Percentiles rank a stretch among this genome's conserved stretches.
These are phyloP conservation scores for Rhizopogon vulgaris DNA, from an alignment of 768 basidiomycete species.

Conservation along the genomic window DNA sequence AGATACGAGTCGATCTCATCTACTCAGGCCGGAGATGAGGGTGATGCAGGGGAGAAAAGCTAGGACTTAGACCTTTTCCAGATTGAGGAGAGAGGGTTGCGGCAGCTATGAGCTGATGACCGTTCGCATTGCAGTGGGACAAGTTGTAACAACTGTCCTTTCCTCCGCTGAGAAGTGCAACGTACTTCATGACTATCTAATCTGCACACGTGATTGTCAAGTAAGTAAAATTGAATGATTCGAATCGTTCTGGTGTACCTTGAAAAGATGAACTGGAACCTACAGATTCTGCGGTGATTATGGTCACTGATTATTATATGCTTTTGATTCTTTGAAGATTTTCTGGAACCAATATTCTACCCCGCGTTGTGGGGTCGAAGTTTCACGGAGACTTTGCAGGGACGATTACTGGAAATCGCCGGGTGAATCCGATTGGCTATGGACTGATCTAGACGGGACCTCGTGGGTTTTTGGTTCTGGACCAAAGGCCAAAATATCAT, in stretches of 20 bases:
- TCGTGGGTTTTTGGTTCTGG: too few relatives aligned
- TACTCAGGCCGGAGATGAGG: slow-evolving; percentile 25
- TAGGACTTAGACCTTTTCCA: slow-evolving; percentile 65
- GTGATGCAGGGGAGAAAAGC: slow-evolving; percentile 5
- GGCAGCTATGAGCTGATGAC: slow-evolving; percentile 82
- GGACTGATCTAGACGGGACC: too few relatives aligned
- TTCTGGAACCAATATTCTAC: slow-evolving; percentile 5
- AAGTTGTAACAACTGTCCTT: slow-evolving; percentile 98
- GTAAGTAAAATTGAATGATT: too few relatives aligned
- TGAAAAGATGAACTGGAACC: too few relatives aligned
- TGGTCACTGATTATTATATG: too few relatives aligned
- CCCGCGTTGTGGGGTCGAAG: slow-evolving; percentile 5
- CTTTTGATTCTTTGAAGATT: too few relatives aligned
- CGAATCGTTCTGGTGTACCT: too few relatives aligned
- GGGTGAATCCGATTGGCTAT: too few relatives aligned
- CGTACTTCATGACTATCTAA: slow-evolving; percentile 66
- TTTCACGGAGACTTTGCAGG: too few relatives aligned
- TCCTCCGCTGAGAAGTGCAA: slow-evolving; percentile 92
- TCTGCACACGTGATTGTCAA: too few relatives aligned
- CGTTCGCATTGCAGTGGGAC: slow-evolving; percentile 78
- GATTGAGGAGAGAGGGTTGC: slow-evolving; percentile 80
- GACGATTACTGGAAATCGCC: neutral
- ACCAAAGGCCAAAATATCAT: too few relatives aligned
- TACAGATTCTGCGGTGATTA: too few relatives aligned
- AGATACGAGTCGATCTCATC: slow-evolving; percentile 98